These are phyloP conservation scores for Aplosporella prunicola DNA, from an alignment of 2,329 filamentous ascomycete genomes.

Conservation along the genomic window DNA sequence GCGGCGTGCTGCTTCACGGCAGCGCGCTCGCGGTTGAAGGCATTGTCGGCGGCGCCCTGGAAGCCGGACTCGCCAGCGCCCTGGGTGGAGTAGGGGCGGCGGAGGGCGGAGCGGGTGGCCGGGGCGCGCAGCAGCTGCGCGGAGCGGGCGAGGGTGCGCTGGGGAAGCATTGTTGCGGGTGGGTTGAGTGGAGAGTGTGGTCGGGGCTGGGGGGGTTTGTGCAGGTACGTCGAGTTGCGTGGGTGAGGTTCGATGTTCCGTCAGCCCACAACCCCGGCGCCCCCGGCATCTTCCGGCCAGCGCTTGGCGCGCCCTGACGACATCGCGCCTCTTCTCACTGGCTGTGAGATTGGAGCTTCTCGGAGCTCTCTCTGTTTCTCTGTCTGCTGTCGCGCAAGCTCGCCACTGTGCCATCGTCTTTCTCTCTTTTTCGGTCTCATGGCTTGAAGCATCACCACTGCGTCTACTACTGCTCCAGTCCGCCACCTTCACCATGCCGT, in stretches of 20 bases:
- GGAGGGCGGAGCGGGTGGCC: constrained; percentile 49
- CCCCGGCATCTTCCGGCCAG: constrained; percentile 3
- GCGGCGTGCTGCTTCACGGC: constrained; percentile 86
- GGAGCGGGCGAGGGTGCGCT: constrained; percentile 23
- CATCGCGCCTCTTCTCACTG: too few species aligned
- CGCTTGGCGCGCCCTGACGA: constrained; percentile 7
- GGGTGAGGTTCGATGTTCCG: constrained; percentile 4
- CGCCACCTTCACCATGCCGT: constrained; percentile 25
- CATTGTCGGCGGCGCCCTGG: constrained; percentile 63
- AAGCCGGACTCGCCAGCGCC: constrained; percentile 41
- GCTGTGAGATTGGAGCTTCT: too few species aligned
- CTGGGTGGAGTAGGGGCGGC: constrained; percentile 64
- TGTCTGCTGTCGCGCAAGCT: too few species aligned
- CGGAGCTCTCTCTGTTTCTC: too few species aligned
- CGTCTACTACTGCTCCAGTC: not conserved
- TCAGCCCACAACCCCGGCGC: constrained; percentile 4
- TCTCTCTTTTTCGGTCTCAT: too few species aligned
- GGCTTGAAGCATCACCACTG: not conserved
- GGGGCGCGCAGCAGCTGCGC: constrained; percentile 48
- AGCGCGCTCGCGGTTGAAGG: constrained; percentile 85
- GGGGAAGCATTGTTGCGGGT: constrained; percentile 24
- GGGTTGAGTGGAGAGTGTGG: constrained; percentile 16
- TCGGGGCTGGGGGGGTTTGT: constrained; percentile 1
- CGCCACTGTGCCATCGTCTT: too few species aligned
- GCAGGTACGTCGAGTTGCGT: not conserved